Base-by-base conservation (phyloP, 202 grass and related monocot genomes). In the Digitaria exilis region DNA sequence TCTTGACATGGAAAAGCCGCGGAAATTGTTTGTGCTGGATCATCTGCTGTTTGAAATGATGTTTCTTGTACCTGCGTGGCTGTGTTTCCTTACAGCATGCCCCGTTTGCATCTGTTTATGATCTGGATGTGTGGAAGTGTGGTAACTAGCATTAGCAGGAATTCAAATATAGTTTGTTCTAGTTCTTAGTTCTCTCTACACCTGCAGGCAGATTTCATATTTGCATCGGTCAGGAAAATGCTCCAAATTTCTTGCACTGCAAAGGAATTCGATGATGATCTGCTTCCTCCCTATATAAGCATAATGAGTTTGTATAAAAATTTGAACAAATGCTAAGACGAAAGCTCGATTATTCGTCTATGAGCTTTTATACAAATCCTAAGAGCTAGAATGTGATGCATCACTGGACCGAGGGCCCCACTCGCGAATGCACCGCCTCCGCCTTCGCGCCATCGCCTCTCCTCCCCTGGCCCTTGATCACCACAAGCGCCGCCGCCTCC, bases 341-440 rank as follows among this genome's bases (percentile, higher is more conserved):
- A 35, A 63, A 62, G 2, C 21, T 68, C 21, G 11, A 43, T 4
- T 13, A n/a, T 24, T 9, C 37, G 37, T 39, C 37, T 39, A 14
- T 68, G 37, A 39, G 6, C 37, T 43, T 68, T 37, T 57, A 9
- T 64, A 32, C 16, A 19, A n/a, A 34, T 16, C 18, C 29, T 64
- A 14, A 1, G 3, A 59, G 18, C 21, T 6, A 12, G n/a, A 30
- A n/a, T 18, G 28, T 17, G 52, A 31, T 17, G 58, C 48, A n/a
- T n/a, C 35, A 19, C 57, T 67, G 68, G 28, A 18, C 7, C 7
- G 58, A 57, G 13, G 80, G 75, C 39, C 50, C 76, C 18, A 13
- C 22, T 58, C 67, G 21, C 35, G 60, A 56, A 67, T 81, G 88
- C 29, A 26, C 67, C 19, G 48, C 73, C 70, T 67, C 71, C 28